phyloP scores from a whole-genome alignment of 345 rosid species.

The Salix arbutifolia region DNA sequence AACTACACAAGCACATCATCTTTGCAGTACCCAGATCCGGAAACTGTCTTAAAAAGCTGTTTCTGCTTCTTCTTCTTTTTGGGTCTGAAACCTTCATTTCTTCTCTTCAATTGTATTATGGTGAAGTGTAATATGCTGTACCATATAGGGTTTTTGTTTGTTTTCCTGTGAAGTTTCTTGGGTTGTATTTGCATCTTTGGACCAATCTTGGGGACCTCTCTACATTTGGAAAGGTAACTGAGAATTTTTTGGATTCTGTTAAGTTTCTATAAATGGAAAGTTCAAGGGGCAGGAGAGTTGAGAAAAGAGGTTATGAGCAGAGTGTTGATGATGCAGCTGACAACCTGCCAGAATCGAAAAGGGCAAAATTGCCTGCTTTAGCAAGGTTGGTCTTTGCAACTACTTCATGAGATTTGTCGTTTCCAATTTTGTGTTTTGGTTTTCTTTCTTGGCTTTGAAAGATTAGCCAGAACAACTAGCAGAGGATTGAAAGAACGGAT shows the following conservation, averaged over 20 bases:
- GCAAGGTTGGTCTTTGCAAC: slow-evolving; percentile 48
- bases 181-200: slow-evolving; percentile 7
- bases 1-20: not conserved
- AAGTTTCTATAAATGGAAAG: slow-evolving; percentile 52
- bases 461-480: not conserved
- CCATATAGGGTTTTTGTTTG: slow-evolving; percentile 14
- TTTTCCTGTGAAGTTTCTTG: slow-evolving; percentile 35
- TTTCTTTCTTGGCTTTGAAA: not conserved
- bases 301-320: slow-evolving; percentile 45
- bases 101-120: not conserved
- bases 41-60: not conserved
- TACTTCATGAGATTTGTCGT: not conserved
- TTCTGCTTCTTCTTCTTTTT: not conserved
- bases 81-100: not conserved
- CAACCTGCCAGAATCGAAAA: slow-evolving; percentile 55
- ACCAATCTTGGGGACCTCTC: slow-evolving; percentile 13
- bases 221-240: slow-evolving; percentile 19
- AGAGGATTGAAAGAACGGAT: not conserved
- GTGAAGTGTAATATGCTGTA: not conserved
- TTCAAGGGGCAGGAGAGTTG: slow-evolving; percentile 53
- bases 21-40: slow-evolving; percentile 16
- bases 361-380: slow-evolving; percentile 70
- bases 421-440: slow-evolving; percentile 3
- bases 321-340: slow-evolving; percentile 44
- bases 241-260: not conserved